Evolutionary conservation across 768 basidiomycete genomes (phyloP).

Genomic region (Suillus alpinus): DNA sequence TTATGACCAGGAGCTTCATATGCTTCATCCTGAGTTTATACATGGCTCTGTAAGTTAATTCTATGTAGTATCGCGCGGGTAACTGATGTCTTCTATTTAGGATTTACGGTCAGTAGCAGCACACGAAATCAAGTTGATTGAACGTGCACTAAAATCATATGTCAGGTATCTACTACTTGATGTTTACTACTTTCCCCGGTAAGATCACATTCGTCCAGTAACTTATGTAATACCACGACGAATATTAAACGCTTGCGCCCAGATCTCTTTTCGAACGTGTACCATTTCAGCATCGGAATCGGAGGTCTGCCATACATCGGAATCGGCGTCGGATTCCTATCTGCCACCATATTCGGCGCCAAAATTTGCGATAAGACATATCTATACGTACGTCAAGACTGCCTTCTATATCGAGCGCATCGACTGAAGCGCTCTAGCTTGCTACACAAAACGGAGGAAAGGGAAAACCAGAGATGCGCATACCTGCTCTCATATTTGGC

Average conservation of each 20-base stretch:
- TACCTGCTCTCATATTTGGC: conserved; percentile 36
- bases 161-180: conserved; percentile 55
- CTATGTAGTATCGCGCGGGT: background rate
- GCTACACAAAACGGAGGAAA: conserved; percentile 55
- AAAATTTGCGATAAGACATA: conserved; percentile 47
- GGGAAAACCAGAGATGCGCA: conserved; percentile 71
- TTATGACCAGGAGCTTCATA: conserved; percentile 60
- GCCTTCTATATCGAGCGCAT: background rate
- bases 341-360: conserved; percentile 48
- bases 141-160: background rate
- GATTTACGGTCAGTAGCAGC: conserved; percentile 50
- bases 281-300: conserved; percentile 50
- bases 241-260: conserved; percentile 9
- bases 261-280: conserved; percentile 46
- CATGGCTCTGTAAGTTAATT: conserved; percentile 58
- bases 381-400: conserved; percentile 35
- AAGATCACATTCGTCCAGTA: conserved; percentile 2
- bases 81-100: conserved; percentile 24
- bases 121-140: background rate
- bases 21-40: conserved; percentile 73
- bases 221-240: too few species aligned
- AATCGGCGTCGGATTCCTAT: conserved; percentile 52
- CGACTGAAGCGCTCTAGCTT: conserved; percentile 32
- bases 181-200: conserved; percentile 63
- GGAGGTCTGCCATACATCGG: conserved; percentile 54